Base-by-base conservation (phyloP, 345 rosid species). In the Limnanthes douglasii region DNA sequence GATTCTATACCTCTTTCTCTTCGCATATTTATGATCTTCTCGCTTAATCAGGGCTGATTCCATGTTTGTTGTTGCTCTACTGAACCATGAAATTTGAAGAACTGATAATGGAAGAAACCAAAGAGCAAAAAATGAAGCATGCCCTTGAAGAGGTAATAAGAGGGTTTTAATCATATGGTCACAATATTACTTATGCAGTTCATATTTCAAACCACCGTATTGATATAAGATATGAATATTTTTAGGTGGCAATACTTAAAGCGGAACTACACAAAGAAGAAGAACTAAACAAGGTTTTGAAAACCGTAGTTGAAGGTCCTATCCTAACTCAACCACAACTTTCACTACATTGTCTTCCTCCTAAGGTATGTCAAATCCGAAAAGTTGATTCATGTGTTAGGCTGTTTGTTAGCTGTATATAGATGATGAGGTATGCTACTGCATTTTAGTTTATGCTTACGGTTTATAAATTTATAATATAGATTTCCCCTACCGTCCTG, bases 81-180 rank as follows among this genome's bases (percentile, higher is more conserved):
- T 38, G 18, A 46, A 66, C 17, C 17, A 85, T 73, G 93, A 85
- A 71, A 60, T 85, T 79, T 58, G 93, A 80, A 57, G 77, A 85
- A 55, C 54, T 69, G 31, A 66, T 75, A 38, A 71, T 59, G 88
- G 73, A 71, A 39, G 48, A 45, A 51, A 53, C 27, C 11, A 69
- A 50, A 16, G 62, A 55, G 30, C 46, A 71, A 17, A 60, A 39
- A 53, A 58, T 51, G 48, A 66, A 62, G 46, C 43, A 45, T 19
- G 51, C 48, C 9, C 81, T 79, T 8, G 66, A 69, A 23, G 62
- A 71, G 27, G 79, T 73, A 76, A 75, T 62, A 33, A 52, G 60
- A 32, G n/a, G 26, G 27, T 14, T n/a, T 18, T 18, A 9, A 6
- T 30, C 38, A 2, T 24, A 4, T 0, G 31, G 17, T 10, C 34